phyloP scores from a whole-genome alignment of 2,329 filamentous ascomycete genomes.

The Alternaria sp. region DNA sequence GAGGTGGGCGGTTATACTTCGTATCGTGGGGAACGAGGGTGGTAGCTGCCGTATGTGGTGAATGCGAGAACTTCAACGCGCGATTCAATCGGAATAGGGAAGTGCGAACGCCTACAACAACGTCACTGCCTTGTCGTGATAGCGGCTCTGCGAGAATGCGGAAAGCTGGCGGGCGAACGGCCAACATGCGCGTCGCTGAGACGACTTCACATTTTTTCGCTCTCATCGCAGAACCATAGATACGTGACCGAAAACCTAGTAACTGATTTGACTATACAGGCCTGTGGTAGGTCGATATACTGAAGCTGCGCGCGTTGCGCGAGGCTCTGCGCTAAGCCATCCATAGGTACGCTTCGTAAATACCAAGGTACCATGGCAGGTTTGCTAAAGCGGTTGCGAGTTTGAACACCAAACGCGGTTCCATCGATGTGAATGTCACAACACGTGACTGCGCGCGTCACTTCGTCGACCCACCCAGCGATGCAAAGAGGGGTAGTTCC shows the following conservation, averaged over 20 bases:
- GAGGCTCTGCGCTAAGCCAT: background rate
- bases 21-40: background rate
- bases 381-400: background rate
- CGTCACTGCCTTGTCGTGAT: background rate
- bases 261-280: background rate
- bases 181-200: accelerated
- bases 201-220: background rate
- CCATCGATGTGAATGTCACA: background rate
- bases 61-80: background rate
- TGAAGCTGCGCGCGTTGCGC: background rate
- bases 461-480: too few relatives aligned
- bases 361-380: too few relatives aligned
- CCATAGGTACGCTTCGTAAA: background rate
- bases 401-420: background rate
- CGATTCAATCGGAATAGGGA: background rate
- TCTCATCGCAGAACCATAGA: background rate
- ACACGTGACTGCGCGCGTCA: background rate
- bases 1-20: background rate
- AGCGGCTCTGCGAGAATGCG: too few relatives aligned
- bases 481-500: background rate
- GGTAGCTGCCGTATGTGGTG: background rate
- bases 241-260: background rate
- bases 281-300: background rate
- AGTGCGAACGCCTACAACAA: background rate
- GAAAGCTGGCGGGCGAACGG: background rate